phyloP scores from a whole-genome alignment of 768 basidiomycete species.

The Lactarius pseudohatsudake region DNA sequence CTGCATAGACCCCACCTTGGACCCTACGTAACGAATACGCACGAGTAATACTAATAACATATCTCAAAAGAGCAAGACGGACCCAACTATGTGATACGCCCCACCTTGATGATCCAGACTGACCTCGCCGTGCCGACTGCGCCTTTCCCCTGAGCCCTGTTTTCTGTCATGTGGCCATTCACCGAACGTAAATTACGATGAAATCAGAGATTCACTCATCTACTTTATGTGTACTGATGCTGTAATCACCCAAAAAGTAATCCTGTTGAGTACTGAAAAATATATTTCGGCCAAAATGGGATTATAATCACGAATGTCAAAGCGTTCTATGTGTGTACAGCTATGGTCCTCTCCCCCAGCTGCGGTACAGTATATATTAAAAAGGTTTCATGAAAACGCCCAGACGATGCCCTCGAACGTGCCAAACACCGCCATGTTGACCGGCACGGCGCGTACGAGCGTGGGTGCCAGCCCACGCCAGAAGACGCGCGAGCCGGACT shows the following conservation, averaged over 20 bases:
- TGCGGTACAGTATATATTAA: neutral
- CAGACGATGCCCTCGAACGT: slow-evolving; percentile 65
- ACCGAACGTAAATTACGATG: neutral
- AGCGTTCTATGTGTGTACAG: no score
- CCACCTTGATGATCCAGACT: neutral
- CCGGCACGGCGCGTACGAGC: slow-evolving; percentile 77
- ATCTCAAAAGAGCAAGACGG: neutral
- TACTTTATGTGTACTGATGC: no score
- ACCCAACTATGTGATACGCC: neutral
- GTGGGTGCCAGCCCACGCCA: slow-evolving; percentile 79
- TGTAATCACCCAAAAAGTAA: no score
- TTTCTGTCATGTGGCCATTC: neutral
- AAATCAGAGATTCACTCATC: neutral
- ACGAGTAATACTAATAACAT: slow-evolving; percentile 8
- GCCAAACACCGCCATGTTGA: slow-evolving; percentile 82
- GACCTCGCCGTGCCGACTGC: neutral
- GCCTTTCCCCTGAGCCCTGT: neutral
- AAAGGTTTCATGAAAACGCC: slow-evolving; percentile 31
- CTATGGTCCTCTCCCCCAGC: no score
- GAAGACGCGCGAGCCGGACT: slow-evolving; percentile 69
- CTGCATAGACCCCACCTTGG: slow-evolving; percentile 15
- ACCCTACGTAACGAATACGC: slow-evolving; percentile 10
- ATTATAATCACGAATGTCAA: neutral
- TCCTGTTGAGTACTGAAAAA: neutral
- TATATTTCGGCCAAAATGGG: no score